These are phyloP conservation scores for Zalaria sp. DNA, from an alignment of 2,329 filamentous ascomycete species.

Conservation along the genomic window DNA sequence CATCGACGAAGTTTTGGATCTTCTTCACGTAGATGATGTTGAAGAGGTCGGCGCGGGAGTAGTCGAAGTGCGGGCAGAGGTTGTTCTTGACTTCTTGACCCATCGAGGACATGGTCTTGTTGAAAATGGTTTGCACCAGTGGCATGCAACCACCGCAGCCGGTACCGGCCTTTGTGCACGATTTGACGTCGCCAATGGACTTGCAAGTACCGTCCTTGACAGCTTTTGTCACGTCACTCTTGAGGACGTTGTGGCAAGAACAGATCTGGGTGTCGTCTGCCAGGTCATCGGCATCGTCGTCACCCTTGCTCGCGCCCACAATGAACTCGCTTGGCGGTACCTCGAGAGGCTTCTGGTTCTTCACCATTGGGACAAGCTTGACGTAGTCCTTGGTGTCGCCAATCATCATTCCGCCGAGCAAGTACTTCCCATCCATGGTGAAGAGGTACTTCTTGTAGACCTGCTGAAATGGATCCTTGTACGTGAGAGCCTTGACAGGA, in stretches of 20 bases:
- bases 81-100: conserved; percentile 80
- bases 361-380: conserved; percentile 77
- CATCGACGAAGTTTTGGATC: conserved; percentile 54
- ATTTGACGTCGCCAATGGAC: conserved; percentile 68
- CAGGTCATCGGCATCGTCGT: conserved; percentile 65
- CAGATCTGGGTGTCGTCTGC: conserved; percentile 80
- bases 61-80: conserved; percentile 70
- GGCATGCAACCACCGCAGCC: conserved; percentile 87
- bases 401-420: conserved; percentile 96
- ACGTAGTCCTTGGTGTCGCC: conserved; percentile 84
- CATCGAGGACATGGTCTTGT: conserved; percentile 72
- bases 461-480: conserved; percentile 75
- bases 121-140: conserved; percentile 79
- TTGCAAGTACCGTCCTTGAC: conserved; percentile 72
- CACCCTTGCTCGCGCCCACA: conserved; percentile 58
- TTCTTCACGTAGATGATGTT: conserved; percentile 76
- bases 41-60: conserved; percentile 78
- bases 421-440: conserved; percentile 74
- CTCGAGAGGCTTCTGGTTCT: conserved; percentile 66
- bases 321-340: conserved; percentile 72
- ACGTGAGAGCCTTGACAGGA: conserved; percentile 69
- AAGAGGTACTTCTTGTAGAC: conserved; percentile 94
- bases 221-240: conserved; percentile 58
- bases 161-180: conserved; percentile 82
- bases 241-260: conserved; percentile 85